phyloP scores from a whole-genome alignment of 306 rosid species.

The Quercus cerris region DNA sequence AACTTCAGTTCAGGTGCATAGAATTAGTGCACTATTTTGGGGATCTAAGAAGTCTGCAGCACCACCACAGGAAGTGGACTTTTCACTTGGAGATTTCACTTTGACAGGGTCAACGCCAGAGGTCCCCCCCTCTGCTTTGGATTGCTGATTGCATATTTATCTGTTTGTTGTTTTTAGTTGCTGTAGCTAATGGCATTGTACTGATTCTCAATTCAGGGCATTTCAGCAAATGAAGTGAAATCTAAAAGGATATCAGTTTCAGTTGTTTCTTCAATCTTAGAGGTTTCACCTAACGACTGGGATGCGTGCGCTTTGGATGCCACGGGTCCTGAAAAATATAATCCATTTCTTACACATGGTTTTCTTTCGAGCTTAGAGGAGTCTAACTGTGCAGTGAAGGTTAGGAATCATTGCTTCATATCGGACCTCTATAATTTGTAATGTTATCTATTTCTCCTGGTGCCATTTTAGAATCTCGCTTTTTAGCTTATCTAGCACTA shows the following conservation, averaged over 20 bases:
- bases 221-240: constrained; percentile 27
- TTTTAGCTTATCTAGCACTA: neutral
- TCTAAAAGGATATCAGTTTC: constrained; percentile 46
- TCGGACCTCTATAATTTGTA: neutral
- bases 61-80: constrained; percentile 33
- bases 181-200: neutral
- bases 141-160: neutral
- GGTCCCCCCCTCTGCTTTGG: constrained; percentile 15
- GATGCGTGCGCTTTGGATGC: constrained; percentile 77
- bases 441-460: neutral
- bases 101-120: constrained; percentile 38
- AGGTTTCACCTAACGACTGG: constrained; percentile 69
- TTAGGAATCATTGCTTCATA: constrained; percentile 12
- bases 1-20: constrained; percentile 17
- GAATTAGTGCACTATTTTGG: constrained; percentile 67
- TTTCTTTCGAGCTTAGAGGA: constrained; percentile 72
- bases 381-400: constrained; percentile 67
- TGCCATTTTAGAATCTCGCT: neutral
- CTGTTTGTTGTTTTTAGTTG: neutral
- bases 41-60: constrained; percentile 41
- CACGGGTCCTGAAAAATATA: constrained; percentile 54
- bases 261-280: constrained; percentile 67
- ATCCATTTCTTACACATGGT: constrained; percentile 78
- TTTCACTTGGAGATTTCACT: constrained; percentile 39
- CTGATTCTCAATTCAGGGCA: constrained; percentile 28